These are phyloP conservation scores for Trypanosoma vivax DNA, from an alignment of 208 protist species.

Conservation along the genomic window DNA sequence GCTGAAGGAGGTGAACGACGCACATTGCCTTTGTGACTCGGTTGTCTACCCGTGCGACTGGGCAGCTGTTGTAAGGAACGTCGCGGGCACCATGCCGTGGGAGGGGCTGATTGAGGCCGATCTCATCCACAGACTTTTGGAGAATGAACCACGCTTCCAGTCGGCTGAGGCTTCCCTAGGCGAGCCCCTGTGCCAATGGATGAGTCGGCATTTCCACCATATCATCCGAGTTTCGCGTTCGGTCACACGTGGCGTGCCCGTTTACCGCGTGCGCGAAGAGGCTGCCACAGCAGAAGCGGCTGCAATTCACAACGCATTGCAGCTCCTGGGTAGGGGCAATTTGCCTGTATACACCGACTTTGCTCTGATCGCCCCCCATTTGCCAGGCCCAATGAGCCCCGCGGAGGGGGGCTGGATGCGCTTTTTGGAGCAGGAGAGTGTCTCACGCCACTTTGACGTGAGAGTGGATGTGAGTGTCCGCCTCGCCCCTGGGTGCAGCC, in stretches of 20 bases:
- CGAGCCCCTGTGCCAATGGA: slow-evolving; percentile 27
- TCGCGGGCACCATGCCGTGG: slow-evolving; percentile 34
- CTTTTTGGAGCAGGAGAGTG: slow-evolving; percentile 10
- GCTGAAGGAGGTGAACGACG: slow-evolving; percentile 12
- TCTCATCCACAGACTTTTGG: slow-evolving; percentile 22
- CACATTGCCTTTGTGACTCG: slow-evolving; percentile 6
- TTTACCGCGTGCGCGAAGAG: slow-evolving; percentile 24
- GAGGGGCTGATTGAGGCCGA: slow-evolving; percentile 60
- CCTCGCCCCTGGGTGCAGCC: neutral
- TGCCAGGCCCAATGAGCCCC: slow-evolving; percentile 24
- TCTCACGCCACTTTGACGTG: slow-evolving; percentile 31
- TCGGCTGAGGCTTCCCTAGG: slow-evolving; percentile 7
- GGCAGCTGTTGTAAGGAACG: slow-evolving; percentile 20
- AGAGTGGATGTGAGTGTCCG: slow-evolving; percentile 35
- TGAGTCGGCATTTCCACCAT: slow-evolving; percentile 30
- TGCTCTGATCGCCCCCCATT: slow-evolving; percentile 27
- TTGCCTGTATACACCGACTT: slow-evolving; percentile 64
- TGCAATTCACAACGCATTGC: slow-evolving; percentile 25
- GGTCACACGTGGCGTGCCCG: slow-evolving; percentile 27
- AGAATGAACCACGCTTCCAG: slow-evolving; percentile 16
- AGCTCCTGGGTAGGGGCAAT: slow-evolving; percentile 36
- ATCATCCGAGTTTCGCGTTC: slow-evolving; percentile 53
- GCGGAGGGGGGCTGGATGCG: slow-evolving; percentile 14
- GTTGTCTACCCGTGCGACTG: slow-evolving; percentile 42
- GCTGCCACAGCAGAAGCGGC: slow-evolving; percentile 8